Base-by-base conservation (phyloP, 495 filamentous ascomycete species). In the Penicillium subrubescens region DNA sequence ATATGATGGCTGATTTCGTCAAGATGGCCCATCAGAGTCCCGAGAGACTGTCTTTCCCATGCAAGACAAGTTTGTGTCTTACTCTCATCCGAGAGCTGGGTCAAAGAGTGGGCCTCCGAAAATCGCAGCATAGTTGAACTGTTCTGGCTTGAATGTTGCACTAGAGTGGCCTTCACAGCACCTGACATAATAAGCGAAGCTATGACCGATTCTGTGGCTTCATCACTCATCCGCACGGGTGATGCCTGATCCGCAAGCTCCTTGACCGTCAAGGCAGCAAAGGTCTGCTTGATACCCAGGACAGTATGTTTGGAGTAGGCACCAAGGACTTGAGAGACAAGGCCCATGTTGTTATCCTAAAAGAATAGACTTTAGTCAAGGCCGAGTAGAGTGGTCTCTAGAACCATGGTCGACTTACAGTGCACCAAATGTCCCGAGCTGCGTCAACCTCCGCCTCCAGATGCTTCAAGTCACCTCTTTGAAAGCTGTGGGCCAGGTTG, bases 401-500 rank as follows among this genome's bases (percentile, higher is more conserved):
- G 14, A n/a, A 39, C 29, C 7, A 50, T 46, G 10, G 21, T 10
- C 15, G 25, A 84, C 87, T 62, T 80, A 86, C 90, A 54, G 82
- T 77, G 46, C 66, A 46, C 89, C 90, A 96, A 31, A 87, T 68
- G 14, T 81, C 69, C 52, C 72, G 61, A n/a, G 84, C 86, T 15
- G 76, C 70, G 21, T 88, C 80, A 35, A 84, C 77, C 71, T 94
- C 90, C 11, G 80, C 75, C 63, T 80, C 80, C 21, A 95, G 77
- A 61, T 77, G 81, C 3, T 79, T 74, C 14, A 83, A 77, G 55
- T 88, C 82, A 15, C 83, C 80, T 43, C 81, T 73, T 67, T 87
- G 83, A 67, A 96, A 98, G 8, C 87, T 81, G 8, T 84, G 80
- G 6, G 87, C 90, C 37, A 97, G 74, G 29, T 82, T 76, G 7